Base-by-base conservation (phyloP, 345 rosid species). In the Erucastrum elatum region DNA sequence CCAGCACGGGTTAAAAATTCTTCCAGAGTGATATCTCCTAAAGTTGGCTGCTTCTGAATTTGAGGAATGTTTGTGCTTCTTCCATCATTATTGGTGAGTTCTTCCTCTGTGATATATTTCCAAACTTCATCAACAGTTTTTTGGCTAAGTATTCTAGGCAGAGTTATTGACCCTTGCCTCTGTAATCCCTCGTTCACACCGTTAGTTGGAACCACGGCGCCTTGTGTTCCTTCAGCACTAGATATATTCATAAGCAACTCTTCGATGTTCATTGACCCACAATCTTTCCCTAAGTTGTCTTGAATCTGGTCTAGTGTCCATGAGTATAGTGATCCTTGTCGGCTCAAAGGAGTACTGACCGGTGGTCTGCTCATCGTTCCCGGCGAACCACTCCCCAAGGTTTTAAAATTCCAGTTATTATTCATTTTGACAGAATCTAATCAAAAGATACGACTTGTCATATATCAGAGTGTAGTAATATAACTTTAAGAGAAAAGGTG, bases 201-300 rank as follows among this genome's bases (percentile, higher is more conserved):
- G 39, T 64, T 64, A 64, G 46, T 34, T 64, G 68, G 41, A 34
- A 35, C 49, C 29, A 64, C 71, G 55, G 62, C 84, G 55, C 65
- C 84, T 68, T 89, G 90, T 8, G 81, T 84, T 82, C 85, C 90
- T 79, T 89, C 90, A n/a, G 88, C 87, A 72, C 53, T 91, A 88
- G 78, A 84, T 75, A 88, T 84, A 71, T 68, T 87, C 81, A 82
- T 88, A 16, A 89, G 79, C 81, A 91, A 61, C 66, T 87, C 98
- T 72, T 90, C 94, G 93, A 90, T 85, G 81, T 94, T 92, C 94
- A 92, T 89, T 58, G 94, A 89, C 64, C 93, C 96, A 82, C 84
- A 91, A 61, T 92, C 91, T 80, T 84, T 88, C 1, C 90, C 93
- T 75, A 92, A 69, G 4, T 85, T 82, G 85, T 75, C 86, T 70